These are phyloP conservation scores for Dendrobium nobile DNA, from an alignment of 106 monocot species.

Conservation along the genomic window DNA sequence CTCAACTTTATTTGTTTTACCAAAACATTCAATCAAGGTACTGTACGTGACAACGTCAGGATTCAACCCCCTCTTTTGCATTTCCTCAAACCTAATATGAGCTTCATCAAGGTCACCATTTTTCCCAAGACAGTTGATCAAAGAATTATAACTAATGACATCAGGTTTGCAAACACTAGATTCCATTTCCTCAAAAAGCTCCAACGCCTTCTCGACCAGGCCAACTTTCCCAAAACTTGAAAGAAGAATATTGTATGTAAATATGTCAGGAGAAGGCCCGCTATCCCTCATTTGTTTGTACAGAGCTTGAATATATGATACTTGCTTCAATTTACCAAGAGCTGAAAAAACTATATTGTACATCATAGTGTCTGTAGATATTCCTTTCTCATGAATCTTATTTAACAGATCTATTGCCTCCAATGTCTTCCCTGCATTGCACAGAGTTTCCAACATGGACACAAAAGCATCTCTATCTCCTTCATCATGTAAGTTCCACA, in stretches of 20 bases:
- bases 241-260: conserved; percentile 91
- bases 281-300: conserved; percentile 68
- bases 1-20: conserved; percentile 69
- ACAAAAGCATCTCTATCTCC: conserved; percentile 72
- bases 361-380: conserved; percentile 61
- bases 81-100: conserved; percentile 83
- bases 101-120: conserved; percentile 94
- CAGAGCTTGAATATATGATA: conserved; percentile 35
- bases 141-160: conserved; percentile 91
- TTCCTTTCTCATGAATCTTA: conserved; percentile 78
- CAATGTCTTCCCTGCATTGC: conserved; percentile 58
- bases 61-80: conserved; percentile 86
- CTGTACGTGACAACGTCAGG: conserved; percentile 94
- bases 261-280: conserved; percentile 65
- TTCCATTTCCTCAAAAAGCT: conserved; percentile 86
- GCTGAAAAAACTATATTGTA: conserved; percentile 78
- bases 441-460: conserved; percentile 79
- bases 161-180: conserved; percentile 66
- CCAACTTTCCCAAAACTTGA: conserved; percentile 81
- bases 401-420: conserved; percentile 85
- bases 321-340: conserved; percentile 63
- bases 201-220: conserved; percentile 48
- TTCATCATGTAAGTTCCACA: conserved; percentile 63
- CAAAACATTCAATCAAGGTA: conserved; percentile 97
- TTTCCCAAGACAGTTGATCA: conserved; percentile 88